Evolutionary conservation across 2,329 filamentous ascomycete species (phyloP), one percentile per base, ranked within the genome.

Genomic region (Talaromyces funiculosus): DNA sequence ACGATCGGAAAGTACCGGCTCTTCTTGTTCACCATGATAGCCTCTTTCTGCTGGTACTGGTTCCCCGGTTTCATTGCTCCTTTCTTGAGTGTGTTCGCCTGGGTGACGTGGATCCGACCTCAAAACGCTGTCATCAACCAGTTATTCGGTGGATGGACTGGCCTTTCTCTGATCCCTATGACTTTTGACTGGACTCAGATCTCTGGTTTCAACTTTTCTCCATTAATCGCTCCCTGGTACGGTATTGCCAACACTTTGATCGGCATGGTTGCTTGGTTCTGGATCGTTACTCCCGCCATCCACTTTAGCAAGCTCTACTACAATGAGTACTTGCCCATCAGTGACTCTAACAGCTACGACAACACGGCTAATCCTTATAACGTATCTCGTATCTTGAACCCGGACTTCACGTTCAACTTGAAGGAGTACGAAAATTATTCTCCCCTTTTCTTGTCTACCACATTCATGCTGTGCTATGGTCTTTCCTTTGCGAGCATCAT

Each of bases 161-260:
- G 89, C 0, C 64, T 91, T 3, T 88, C 85, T 0, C 68, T 91
- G 29, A 74, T 90, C 6, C 88, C 88, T 1, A 84, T 91, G 33
- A 90, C 87, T 0, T 90, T 91, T 68, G 88, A 91, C 76, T 90
- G 88, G 87, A 87, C 86, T 4, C 86, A 90, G 66, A 81, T 90
- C 57, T 81, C 86, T 3, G 88, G 86, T 51, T 90, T 84, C 63
- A 78, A 88, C 56, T 83, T 84, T 31, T 88, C 85, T 9, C 88
- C 87, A 20, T 73, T 90, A 38, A 86, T 90, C 54, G 83, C 86
- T 2, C 88, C 88, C 4, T 90, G 86, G 85, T 84, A 87, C 69
- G 88, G 87, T 8, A 90, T 90, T 64, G 86, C 85, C 61, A 91
- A 91, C 68, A 89, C 86, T 0, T 71, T 89, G 42, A 83, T 90